These are phyloP conservation scores for Dothiorella sarmentorum DNA, from an alignment of 2,329 filamentous ascomycete genomes.

Conservation along the genomic window DNA sequence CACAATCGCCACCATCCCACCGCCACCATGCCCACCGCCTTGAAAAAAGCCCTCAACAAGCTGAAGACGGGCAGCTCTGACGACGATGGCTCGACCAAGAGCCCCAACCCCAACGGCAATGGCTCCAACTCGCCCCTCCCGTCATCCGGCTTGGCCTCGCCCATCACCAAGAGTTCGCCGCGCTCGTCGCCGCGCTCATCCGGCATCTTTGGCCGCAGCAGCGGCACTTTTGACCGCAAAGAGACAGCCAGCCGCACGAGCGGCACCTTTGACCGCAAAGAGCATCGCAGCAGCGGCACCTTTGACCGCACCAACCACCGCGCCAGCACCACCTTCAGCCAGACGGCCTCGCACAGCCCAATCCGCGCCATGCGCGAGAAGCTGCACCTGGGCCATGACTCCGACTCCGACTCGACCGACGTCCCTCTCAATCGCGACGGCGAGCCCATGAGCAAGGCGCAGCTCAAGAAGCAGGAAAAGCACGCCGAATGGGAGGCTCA, in stretches of 20 bases:
- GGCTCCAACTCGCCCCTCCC: conserved; percentile 9
- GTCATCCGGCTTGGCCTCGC: conserved; percentile 25
- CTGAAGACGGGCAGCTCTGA: conserved; percentile 39
- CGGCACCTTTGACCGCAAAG: conserved; percentile 29
- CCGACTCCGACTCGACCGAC: conserved; percentile 32
- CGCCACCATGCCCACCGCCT: conserved; percentile 32
- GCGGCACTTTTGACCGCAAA: conserved; percentile 28
- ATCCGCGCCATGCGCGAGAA: conserved; percentile 41
- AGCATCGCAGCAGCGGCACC: conserved; percentile 23
- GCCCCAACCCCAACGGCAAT: conserved; percentile 27
- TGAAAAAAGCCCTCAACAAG: conserved; percentile 46
- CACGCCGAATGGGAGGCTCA: conserved; percentile 45
- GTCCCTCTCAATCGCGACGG: conserved; percentile 48
- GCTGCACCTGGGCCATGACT: conserved; percentile 35
- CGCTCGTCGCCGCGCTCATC: conserved; percentile 27
- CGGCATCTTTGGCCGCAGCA: conserved; percentile 33
- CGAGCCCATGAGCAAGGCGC: conserved; percentile 48
- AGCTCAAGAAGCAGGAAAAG: conserved; percentile 48
- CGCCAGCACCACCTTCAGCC: conserved; percentile 20
- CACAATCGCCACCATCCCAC: conserved; percentile 19
- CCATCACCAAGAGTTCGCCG: conserved; percentile 17
- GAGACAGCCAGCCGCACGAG: conserved; percentile 30
- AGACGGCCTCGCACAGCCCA: conserved; percentile 30
- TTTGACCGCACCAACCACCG: conserved; percentile 19
- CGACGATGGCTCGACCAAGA: conserved; percentile 33